Base-by-base conservation (phyloP, 345 rosid genomes). In the Triadica sebifera region DNA sequence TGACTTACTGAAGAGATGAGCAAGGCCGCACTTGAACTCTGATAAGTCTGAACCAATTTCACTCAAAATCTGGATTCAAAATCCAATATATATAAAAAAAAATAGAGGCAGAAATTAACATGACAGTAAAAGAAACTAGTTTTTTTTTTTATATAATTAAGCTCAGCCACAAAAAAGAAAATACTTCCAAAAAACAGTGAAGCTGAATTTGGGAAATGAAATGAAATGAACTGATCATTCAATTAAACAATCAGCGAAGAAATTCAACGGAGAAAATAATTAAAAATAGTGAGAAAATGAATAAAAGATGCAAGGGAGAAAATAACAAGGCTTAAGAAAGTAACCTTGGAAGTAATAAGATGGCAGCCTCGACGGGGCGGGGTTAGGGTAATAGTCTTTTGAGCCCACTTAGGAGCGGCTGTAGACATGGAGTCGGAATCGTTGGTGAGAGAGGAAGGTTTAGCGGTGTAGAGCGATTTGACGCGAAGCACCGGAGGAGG, bases 331-430 rank as follows among this genome's bases (percentile, higher is more conserved):
- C 34, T 29, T 29, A 29, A 29, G 7, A 64, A 13, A 25, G 12
- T 5, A 71, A 91, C 97, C 97, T 92, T 88, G 37, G 95, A 80
- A 63, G 97, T 94, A 61, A 94, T 79, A 38, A 94, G 97, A 89
- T 94, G 97, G 74, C 97, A 94, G 77, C 98, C 98, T 8, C 97
- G 97, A 62, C 84, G 83, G 41, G 61, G 88, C 0, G 97, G 95
- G 41, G 97, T 86, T 51, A 94, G 87, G 62, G 95, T 91, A 58
- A 92, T 67, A 74, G 95, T 94, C 86, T 86, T 94, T 88, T 94
- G 97, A 57, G 95, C 93, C 98, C 97, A 91, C 83, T 89, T 91
- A 43, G 97, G 95, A 55, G 78, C 82, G 13, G 90, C 41, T 5
- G 85, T 57, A 58, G 91, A 85, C 88, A 89, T 88, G 70, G 84